Base-by-base conservation (phyloP, 805 yeast species). In the Candida nanaspora region DNA sequence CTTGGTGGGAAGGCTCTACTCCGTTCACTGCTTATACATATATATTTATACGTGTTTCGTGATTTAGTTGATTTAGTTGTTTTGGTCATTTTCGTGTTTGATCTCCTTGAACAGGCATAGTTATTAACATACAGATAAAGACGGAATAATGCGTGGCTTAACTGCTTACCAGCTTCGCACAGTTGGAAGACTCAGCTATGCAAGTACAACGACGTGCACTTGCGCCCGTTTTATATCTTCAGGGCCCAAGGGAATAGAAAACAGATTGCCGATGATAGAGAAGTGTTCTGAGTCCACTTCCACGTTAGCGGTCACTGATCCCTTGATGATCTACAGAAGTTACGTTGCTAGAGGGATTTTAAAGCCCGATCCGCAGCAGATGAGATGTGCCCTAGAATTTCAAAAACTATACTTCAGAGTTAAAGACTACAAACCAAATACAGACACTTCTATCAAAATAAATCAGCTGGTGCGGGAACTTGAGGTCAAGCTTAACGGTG, bases 361-460 rank as follows among this genome's bases (percentile, higher is more conserved):
- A 8, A 60, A 68, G 38, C 66, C 68, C 21, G 88, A 83, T 50
- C 73, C 68, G 19, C 63, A 65, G n/a, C 89, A 78, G 53, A 60
- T 75, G n/a, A 61, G 86, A 30, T 76, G 75, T 1, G 82, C 79
- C 51, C 69, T 72, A 26, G 82, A 77, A 56, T 72, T 79, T 46
- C 88, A 77, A 46, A 77, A 72, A 49, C 60, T 78, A 13, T 80
- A 78, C 51, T 62, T 68, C 41, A 61, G 83, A 11, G 72, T 81
- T 14, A 65, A 72, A 29, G 82, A 78, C 50, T 83, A 82, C 54
- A 50, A 49, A 3, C 86, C 88, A 0, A 70, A 78, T 4, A 67
- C 62, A 21, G 73, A 73, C 30, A 62, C 67, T 15, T 60, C 57
- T 35, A 63, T 74, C 31, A 62, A 62, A 44, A 68, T 76, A 42